Percentiles rank a stretch among this genome's conserved stretches.
Evolutionary conservation across 2,329 filamentous ascomycete species (phyloP).

Genomic region (Penicillium sp.): DNA sequence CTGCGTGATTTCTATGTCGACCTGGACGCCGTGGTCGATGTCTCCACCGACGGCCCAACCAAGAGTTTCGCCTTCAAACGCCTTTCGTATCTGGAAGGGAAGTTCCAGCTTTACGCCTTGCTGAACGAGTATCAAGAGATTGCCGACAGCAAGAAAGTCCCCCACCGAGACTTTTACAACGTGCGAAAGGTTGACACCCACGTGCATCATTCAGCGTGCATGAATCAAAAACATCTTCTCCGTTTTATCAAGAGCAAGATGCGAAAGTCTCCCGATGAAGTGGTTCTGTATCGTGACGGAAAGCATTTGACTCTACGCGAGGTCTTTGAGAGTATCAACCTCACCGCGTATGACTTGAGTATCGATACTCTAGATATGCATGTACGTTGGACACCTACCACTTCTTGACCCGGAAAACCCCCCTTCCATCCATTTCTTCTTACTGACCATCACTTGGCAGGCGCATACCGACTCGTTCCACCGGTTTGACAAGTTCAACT

Average conservation of each 20-base stretch:
- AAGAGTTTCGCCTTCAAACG: slow-evolving; percentile 96
- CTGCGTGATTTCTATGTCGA: slow-evolving; percentile 95
- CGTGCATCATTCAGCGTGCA: slow-evolving; percentile 97
- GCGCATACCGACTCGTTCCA: slow-evolving; percentile 98
- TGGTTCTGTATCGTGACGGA: slow-evolving; percentile 85
- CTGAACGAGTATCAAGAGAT: slow-evolving; percentile 97
- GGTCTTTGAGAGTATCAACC: slow-evolving; percentile 94
- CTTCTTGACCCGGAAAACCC: neutral
- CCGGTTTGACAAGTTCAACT: slow-evolving; percentile 98
- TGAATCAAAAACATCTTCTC: slow-evolving; percentile 98
- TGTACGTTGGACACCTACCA: slow-evolving; percentile 45
- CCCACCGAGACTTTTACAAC: slow-evolving; percentile 98
- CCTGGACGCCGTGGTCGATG: slow-evolving; percentile 73
- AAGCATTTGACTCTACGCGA: slow-evolving; percentile 85
- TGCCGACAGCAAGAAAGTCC: slow-evolving; percentile 94
- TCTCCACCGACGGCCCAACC: slow-evolving; percentile 91
- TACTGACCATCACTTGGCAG: slow-evolving; percentile 36
- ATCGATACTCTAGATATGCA: slow-evolving; percentile 99
- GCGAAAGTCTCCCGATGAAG: slow-evolving; percentile 94
- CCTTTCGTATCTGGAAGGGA: slow-evolving; percentile 90
- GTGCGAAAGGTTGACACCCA: slow-evolving; percentile 98
- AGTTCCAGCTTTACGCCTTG: slow-evolving; percentile 89
- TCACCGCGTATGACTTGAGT: slow-evolving; percentile 94
- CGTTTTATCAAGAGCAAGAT: slow-evolving; percentile 99
- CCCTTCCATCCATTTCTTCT: neutral